Conservation (phyloP, 2,329 filamentous ascomycete species). For the Cadophora malorum region DNA sequence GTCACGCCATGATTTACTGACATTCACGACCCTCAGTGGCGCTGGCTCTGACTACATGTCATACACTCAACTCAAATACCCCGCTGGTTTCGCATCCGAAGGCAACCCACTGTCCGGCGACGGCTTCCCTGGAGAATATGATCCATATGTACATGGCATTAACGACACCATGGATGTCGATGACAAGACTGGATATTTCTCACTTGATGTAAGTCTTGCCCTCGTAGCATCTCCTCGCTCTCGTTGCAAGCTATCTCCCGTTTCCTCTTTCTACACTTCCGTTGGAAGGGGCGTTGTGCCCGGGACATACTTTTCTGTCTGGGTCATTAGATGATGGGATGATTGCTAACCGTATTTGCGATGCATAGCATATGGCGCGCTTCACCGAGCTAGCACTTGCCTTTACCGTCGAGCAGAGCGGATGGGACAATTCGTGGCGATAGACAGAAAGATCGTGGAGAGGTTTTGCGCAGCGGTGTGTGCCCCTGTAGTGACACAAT, state of each 20-base stretch:
- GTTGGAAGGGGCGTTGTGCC: no score
- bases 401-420: slow-evolving; percentile 24
- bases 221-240: not conserved
- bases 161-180: slow-evolving; percentile 22
- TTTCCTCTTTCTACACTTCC: no score
- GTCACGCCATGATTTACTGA: not conserved
- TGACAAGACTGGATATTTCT: slow-evolving; percentile 21
- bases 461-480: not conserved
- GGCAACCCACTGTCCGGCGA: slow-evolving; percentile 11
- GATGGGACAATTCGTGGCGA: slow-evolving; percentile 25
- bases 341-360: not conserved
- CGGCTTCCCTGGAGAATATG: slow-evolving; percentile 14
- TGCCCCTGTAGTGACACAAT: no score
- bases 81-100: slow-evolving; percentile 19
- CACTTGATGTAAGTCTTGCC: slow-evolving; percentile 20
- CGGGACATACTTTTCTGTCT: no score
- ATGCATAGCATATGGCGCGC: slow-evolving; percentile 21
- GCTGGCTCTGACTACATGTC: slow-evolving; percentile 25
- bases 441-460: not conserved
- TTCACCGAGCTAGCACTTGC: slow-evolving; percentile 23
- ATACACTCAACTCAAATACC: slow-evolving; percentile 19
- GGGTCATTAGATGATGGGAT: not conserved
- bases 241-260: no score
- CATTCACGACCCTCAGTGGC: not conserved
- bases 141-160: slow-evolving; percentile 21